Conservation (phyloP, 108 stramenopile species). For the Discostella stelligeroides region DNA sequence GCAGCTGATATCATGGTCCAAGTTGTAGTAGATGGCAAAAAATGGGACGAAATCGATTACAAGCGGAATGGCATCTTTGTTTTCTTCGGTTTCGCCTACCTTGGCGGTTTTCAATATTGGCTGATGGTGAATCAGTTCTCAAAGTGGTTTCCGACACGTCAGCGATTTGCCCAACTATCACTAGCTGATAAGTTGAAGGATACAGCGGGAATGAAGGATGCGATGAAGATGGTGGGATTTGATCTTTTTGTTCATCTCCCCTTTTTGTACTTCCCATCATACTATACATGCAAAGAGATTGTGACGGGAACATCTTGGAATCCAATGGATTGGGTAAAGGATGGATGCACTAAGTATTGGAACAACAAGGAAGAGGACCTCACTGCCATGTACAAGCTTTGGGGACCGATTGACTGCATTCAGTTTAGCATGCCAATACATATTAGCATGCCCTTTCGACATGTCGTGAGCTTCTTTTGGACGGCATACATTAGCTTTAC, state of each 20-base stretch:
- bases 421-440: slow-evolving; percentile 89
- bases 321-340: slow-evolving; percentile 83
- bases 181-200: slow-evolving; percentile 80
- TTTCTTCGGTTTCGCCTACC: slow-evolving; percentile 85
- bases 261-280: slow-evolving; percentile 90
- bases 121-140: slow-evolving; percentile 85
- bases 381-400: slow-evolving; percentile 82
- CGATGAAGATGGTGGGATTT: slow-evolving; percentile 90
- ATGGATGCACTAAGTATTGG: slow-evolving; percentile 78
- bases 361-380: slow-evolving; percentile 84
- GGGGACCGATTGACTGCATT: slow-evolving; percentile 91
- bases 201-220: slow-evolving; percentile 80
- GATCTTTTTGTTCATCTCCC: slow-evolving; percentile 88
- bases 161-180: slow-evolving; percentile 69
- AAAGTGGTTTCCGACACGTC: slow-evolving; percentile 86
- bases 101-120: slow-evolving; percentile 90
- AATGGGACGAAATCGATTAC: slow-evolving; percentile 77
- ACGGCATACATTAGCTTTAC: slow-evolving; percentile 91
- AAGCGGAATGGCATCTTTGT: slow-evolving; percentile 83
- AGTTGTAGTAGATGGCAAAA: slow-evolving; percentile 76
- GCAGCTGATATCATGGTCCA: slow-evolving; percentile 86
- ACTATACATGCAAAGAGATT: slow-evolving; percentile 90
- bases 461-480: slow-evolving; percentile 92
- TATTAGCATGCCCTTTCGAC: slow-evolving; percentile 88
- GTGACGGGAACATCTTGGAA: slow-evolving; percentile 79